Percentiles rank a stretch among this genome's conserved stretches.
These are phyloP conservation scores for Quambalaria eucalypti DNA, from an alignment of 1,284 basidiomycete genomes.

Conservation along the genomic window DNA sequence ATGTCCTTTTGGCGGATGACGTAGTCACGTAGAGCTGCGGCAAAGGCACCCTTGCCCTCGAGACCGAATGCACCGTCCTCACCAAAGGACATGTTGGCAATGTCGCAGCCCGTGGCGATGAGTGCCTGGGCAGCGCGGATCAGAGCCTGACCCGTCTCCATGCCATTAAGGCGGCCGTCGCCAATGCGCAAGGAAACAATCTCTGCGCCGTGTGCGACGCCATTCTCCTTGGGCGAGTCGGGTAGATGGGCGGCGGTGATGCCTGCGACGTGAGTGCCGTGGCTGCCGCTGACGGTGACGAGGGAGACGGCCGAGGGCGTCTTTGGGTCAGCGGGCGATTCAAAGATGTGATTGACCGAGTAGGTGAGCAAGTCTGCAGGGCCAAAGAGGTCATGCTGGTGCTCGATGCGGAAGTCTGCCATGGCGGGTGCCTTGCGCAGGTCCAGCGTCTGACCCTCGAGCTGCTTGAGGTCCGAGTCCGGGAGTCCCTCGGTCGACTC, in stretches of 20 bases:
- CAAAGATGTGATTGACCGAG: slow-evolving; percentile 40
- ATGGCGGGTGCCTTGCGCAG: slow-evolving; percentile 27
- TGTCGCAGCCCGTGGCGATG: slow-evolving; percentile 42
- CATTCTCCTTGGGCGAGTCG: slow-evolving; percentile 39
- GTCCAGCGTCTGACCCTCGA: slow-evolving; percentile 27
- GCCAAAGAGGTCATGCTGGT: slow-evolving; percentile 43
- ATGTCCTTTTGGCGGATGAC: slow-evolving; percentile 41
- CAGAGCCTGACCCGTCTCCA: slow-evolving; percentile 47
- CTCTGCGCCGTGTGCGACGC: slow-evolving; percentile 45
- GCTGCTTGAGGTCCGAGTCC: slow-evolving; percentile 13
- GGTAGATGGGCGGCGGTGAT: slow-evolving; percentile 42
- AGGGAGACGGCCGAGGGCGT: slow-evolving; percentile 18
- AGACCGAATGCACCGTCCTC: slow-evolving; percentile 44
- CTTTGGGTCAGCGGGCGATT: slow-evolving; percentile 2
- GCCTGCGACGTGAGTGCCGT: slow-evolving; percentile 47
- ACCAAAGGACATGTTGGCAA: slow-evolving; percentile 47
- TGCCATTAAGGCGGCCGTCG: slow-evolving; percentile 34
- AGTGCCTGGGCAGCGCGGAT: slow-evolving; percentile 47
- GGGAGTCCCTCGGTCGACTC: slow-evolving; percentile 33
- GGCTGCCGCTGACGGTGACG: slow-evolving; percentile 42
- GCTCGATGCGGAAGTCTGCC: slow-evolving; percentile 44
- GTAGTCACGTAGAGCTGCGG: slow-evolving; percentile 29
- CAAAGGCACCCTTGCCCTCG: slow-evolving; percentile 45
- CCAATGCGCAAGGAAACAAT: slow-evolving; percentile 44
- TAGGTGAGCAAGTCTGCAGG: slow-evolving; percentile 45